A percentile compares a stretch with the other conserved stretches of the same genome.
Conservation (phyloP, 176 grass and related monocot genomes). For the Olyra latifolia region DNA sequence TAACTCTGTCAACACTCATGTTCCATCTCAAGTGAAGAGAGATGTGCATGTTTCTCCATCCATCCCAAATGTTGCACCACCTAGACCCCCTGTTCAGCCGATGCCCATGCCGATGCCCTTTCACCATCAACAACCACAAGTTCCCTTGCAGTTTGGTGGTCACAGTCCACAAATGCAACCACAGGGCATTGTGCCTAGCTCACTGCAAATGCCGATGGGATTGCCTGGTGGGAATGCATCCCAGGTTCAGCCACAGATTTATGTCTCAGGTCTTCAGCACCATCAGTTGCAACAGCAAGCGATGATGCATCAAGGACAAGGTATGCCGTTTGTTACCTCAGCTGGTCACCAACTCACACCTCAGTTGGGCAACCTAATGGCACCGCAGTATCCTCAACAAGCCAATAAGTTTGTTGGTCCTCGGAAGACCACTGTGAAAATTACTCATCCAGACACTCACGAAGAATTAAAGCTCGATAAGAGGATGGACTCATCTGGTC, state of each 20-base stretch:
- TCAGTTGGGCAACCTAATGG: slow-evolving; percentile 64
- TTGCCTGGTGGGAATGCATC: slow-evolving; percentile 54
- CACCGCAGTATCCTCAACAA: slow-evolving; percentile 62
- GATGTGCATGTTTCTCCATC: slow-evolving; percentile 44
- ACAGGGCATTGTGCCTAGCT: slow-evolving; percentile 61
- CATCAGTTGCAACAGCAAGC: slow-evolving; percentile 79
- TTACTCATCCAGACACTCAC: slow-evolving; percentile 87
- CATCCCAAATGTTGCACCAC: slow-evolving; percentile 30
- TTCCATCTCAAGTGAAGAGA: slow-evolving; percentile 49
- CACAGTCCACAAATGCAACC: slow-evolving; percentile 55
- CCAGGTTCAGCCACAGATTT: slow-evolving; percentile 70
- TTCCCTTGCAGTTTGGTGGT: slow-evolving; percentile 70
- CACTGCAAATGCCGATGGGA: slow-evolving; percentile 78
- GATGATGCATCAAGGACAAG: slow-evolving; percentile 75
- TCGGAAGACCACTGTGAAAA: slow-evolving; percentile 76
- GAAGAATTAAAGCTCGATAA: slow-evolving; percentile 88
- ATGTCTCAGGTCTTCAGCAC: slow-evolving; percentile 49
- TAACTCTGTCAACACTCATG: slow-evolving; percentile 33
- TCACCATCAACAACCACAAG: slow-evolving; percentile 55
- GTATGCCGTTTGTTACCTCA: slow-evolving; percentile 53
- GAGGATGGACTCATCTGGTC: slow-evolving; percentile 48
- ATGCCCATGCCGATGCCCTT: slow-evolving; percentile 49
- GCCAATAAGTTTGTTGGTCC: slow-evolving; percentile 46
- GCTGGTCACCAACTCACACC: slow-evolving; percentile 56
- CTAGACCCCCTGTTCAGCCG: slow-evolving; percentile 41